Evolutionary conservation across 768 basidiomycete species (phyloP), one percentile per base, ranked within the genome.

Genomic region (Leccinum obscurum): DNA sequence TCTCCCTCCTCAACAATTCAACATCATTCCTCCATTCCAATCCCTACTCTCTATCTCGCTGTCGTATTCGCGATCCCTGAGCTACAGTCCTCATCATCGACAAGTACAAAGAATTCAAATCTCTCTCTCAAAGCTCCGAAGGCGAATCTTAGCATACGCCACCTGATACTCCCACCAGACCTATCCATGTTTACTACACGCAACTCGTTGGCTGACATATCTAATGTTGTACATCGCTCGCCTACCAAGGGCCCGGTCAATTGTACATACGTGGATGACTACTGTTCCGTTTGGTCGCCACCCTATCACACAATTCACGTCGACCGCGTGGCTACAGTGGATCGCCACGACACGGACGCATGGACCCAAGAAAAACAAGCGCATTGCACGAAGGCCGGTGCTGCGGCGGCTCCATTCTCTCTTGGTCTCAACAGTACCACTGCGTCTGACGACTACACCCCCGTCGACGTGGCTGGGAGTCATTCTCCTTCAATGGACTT

Each of bases 271-370:
- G 28, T 35, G 39, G 52, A 60, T 52, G 54, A 56, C 48, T 54
- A 54, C 34, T 35, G 54, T 17, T 57, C 54, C 8, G 52, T 34
- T 34, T 64, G 59, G 55, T 52, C 67, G 57, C 59, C 41, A 56
- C 62, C 37, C 28, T 41, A 37, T 51, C 35, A 56, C 28, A 55
- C 53, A 53, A 50, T 56, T 61, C 65, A 67, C 57, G 10, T 50
- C 32, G 17, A 54, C 44, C 64, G 64, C 69, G 60, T 69, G 72
- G 68, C 61, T 34, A 34, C 52, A 37, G 54, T 48, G 55, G 52
- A 52, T 55, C 11, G 55, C 72, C 74, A 74, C 70, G 72, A 72
- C 61, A 64, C 32, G 32, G 60, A 62, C 58, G 55, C 72, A 60
- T 75, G 74, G 62, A 10, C 50, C 13, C 54, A 39, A 24, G 58